A percentile compares a stretch with the other conserved stretches of the same genome.
Evolutionary conservation across 2,329 filamentous ascomycete species (phyloP).

Genomic region (Kalaharituber pfeilii): DNA sequence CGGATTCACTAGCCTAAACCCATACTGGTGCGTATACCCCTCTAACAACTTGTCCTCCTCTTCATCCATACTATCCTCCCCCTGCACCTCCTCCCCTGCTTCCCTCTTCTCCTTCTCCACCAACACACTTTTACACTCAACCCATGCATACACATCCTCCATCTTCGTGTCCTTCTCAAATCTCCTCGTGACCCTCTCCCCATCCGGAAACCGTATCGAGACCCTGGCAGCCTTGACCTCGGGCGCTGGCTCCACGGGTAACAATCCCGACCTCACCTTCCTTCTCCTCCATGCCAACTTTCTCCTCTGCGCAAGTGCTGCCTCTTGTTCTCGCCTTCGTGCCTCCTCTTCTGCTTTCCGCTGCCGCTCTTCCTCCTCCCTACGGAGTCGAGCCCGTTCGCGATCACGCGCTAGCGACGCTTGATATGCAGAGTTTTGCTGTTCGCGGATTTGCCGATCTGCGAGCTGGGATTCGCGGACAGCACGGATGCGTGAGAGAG

Average conservation of each 20-base stretch:
- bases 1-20: constrained; percentile 68
- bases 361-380: constrained; percentile 51
- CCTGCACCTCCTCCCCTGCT: constrained; percentile 13
- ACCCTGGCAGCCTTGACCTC: constrained; percentile 40
- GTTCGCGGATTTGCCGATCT: constrained; percentile 59
- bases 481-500: constrained; percentile 56
- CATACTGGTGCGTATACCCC: constrained; percentile 62
- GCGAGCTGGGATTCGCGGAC: constrained; percentile 65
- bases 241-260: constrained; percentile 49
- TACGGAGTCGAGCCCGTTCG: constrained; percentile 58
- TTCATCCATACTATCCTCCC: constrained; percentile 18
- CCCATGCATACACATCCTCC: constrained; percentile 88
- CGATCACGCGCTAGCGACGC: constrained; percentile 73
- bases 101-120: constrained; percentile 26
- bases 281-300: constrained; percentile 36
- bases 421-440: constrained; percentile 90
- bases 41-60: constrained; percentile 32
- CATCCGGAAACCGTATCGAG: constrained; percentile 43
- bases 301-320: constrained; percentile 37
- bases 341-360: constrained; percentile 42
- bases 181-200: constrained; percentile 56
- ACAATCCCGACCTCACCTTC: constrained; percentile 24
- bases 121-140: constrained; percentile 68
- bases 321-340: constrained; percentile 42
- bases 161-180: constrained; percentile 54